Conservation (phyloP, 2,329 filamentous ascomycete genomes). For the Pseudonectria buxi region DNA sequence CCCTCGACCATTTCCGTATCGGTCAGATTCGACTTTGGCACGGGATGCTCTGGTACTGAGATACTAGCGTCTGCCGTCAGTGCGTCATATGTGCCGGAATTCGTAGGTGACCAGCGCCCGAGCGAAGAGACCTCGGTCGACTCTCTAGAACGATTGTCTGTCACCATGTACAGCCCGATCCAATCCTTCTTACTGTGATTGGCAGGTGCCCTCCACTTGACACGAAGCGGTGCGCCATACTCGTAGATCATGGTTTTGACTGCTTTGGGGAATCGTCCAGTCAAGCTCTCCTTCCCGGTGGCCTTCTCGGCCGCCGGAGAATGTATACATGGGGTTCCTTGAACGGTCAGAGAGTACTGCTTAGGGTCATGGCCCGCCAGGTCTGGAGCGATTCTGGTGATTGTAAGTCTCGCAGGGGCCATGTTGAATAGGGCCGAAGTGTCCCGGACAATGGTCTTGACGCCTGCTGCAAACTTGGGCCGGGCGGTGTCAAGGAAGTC, state of each 20-base stretch:
- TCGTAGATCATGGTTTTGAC: slow-evolving; percentile 74
- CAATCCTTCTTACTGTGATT: slow-evolving; percentile 89
- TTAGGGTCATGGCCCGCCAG: slow-evolving; percentile 72
- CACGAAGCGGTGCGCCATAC: slow-evolving; percentile 83
- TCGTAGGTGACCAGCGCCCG: slow-evolving; percentile 83
- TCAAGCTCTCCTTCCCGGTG: slow-evolving; percentile 67
- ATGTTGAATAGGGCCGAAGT: slow-evolving; percentile 83
- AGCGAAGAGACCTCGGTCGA: slow-evolving; percentile 77
- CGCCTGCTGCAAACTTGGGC: slow-evolving; percentile 78
- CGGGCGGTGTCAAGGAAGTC: slow-evolving; percentile 81
- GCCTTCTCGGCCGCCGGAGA: slow-evolving; percentile 50
- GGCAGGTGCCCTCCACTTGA: slow-evolving; percentile 82
- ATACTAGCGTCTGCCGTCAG: slow-evolving; percentile 71
- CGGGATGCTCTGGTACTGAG: slow-evolving; percentile 57
- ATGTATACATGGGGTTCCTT: slow-evolving; percentile 53
- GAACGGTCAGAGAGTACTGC: slow-evolving; percentile 70
- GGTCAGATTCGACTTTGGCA: slow-evolving; percentile 44
- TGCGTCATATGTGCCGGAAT: slow-evolving; percentile 68
- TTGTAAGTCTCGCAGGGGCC: slow-evolving; percentile 77
- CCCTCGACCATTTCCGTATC: slow-evolving; percentile 61
- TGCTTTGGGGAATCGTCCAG: slow-evolving; percentile 59
- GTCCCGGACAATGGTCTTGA: slow-evolving; percentile 81
- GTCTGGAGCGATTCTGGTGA: slow-evolving; percentile 73
- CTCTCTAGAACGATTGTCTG: slow-evolving; percentile 83
- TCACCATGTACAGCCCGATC: slow-evolving; percentile 94